These are phyloP conservation scores for Leccinum olivaceopallidum DNA, from an alignment of 768 basidiomycete genomes.

Conservation along the genomic window DNA sequence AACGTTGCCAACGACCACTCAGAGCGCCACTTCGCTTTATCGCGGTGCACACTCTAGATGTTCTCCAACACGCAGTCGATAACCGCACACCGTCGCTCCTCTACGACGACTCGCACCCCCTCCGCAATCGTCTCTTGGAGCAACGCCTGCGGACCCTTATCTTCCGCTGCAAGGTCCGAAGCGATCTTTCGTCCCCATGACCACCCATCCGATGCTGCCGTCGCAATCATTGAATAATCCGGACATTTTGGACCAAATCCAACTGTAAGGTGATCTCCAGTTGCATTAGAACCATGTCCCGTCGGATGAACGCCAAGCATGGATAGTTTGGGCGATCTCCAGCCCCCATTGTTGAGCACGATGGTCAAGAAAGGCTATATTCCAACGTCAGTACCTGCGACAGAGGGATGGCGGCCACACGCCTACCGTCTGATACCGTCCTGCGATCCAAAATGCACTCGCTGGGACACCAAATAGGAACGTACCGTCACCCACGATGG, in stretches of 20 bases:
- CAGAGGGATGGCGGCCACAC: too few species aligned
- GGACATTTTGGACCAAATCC: conserved; percentile 66
- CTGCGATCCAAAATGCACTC: conserved; percentile 73
- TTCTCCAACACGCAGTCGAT: conserved; percentile 58
- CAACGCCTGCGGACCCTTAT: conserved; percentile 23
- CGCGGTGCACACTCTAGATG: conserved; percentile 26
- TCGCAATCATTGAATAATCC: conserved; percentile 62
- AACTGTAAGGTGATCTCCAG: conserved; percentile 53
- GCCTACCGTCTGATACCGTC: conserved; percentile 62
- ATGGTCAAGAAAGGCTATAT: conserved; percentile 67
- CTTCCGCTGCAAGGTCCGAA: conserved; percentile 23
- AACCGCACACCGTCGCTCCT: conserved; percentile 63
- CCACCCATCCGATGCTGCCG: conserved; percentile 71
- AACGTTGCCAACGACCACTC: neutral
- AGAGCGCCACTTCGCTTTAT: neutral
- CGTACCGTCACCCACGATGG: conserved; percentile 69
- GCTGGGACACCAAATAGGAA: conserved; percentile 68
- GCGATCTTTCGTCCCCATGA: conserved; percentile 50
- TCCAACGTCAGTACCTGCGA: neutral
- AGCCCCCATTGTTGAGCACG: conserved; percentile 71
- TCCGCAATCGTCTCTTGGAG: conserved; percentile 42
- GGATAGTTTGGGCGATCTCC: conserved; percentile 64
- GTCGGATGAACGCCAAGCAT: conserved; percentile 65
- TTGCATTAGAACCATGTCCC: conserved; percentile 48
- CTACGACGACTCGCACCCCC: conserved; percentile 54